Evolutionary conservation across 768 basidiomycete species (phyloP).

Genomic region (Mycena haematopus): DNA sequence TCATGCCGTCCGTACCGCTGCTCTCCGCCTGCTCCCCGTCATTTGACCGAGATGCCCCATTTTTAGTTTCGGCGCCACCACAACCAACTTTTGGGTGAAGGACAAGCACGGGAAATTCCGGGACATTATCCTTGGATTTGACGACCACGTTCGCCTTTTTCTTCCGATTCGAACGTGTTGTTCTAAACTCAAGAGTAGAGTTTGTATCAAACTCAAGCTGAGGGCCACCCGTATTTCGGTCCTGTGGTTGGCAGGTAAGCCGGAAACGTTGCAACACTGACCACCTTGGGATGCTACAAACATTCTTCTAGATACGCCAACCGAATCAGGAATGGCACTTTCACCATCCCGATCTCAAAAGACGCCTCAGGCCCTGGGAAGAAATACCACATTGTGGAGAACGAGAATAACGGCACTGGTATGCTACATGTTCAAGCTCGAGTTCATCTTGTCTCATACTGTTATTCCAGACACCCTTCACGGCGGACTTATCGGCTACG

Average conservation of each 20-base stretch:
- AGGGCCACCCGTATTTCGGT: slow-evolving; percentile 49
- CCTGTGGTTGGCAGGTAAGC: slow-evolving; percentile 47
- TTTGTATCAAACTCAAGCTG: slow-evolving; percentile 41
- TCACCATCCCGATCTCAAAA: slow-evolving; percentile 50
- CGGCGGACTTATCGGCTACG: slow-evolving; percentile 53
- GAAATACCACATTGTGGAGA: slow-evolving; percentile 46
- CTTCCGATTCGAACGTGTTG: background rate
- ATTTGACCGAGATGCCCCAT: background rate
- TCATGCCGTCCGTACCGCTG: slow-evolving; percentile 40
- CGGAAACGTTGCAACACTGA: background rate
- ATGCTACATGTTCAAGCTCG: background rate
- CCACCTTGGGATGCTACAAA: background rate
- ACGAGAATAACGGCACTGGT: slow-evolving; percentile 44
- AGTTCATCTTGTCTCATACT: background rate
- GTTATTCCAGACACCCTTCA: slow-evolving; percentile 49
- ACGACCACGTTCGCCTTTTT: slow-evolving; percentile 42
- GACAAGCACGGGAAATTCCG: slow-evolving; percentile 52
- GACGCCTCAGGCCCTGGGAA: slow-evolving; percentile 43
- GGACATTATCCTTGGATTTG: slow-evolving; percentile 56
- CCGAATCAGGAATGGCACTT: slow-evolving; percentile 49
- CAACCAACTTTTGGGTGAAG: slow-evolving; percentile 54
- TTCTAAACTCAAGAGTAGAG: slow-evolving; percentile 31
- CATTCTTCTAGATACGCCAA: slow-evolving; percentile 46
- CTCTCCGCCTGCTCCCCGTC: background rate
- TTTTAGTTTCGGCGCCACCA: slow-evolving; percentile 44